Evolutionary conservation across 192 early-diverging fungal genomes (phyloP), one percentile per base, ranked within the genome.

Genomic region (Rhizoclosmatium sp.): DNA sequence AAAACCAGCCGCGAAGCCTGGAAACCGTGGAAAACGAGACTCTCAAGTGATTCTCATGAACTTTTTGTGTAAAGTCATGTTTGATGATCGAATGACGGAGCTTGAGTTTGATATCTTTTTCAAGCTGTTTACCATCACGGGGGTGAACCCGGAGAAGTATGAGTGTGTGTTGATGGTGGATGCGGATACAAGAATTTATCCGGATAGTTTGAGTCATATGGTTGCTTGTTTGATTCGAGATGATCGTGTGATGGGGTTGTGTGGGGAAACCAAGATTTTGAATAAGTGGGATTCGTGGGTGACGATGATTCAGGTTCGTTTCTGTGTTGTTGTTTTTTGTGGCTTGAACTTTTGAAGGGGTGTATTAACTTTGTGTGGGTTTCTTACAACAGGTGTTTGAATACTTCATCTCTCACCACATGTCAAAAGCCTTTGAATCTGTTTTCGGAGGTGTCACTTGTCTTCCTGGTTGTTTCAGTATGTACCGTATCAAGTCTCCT

Each of bases 361-460:
- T 16, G 9, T 12, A 54, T 12, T 7, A 12, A 16, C 51, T 54
- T 7, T 12, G 16, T 16, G 16, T 16, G 51, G 16, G 5, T 54
- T 54, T 54, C 7, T 23, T 19, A 62, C 4, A 9, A 7, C 51
- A 71, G 77, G 97, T 99, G 9, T 99, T 95, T 82, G 97, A 99
- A 85, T 99, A 99, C 84, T 99, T 96, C 83, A 94, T 99, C 65
- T 96, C 94, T 48, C 97, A 99, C 81, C 97, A 99, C 83, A 86
- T 99, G 78, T 91, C 91, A 48, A 99, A 99, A 82, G 95, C 95
- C 0, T 99, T 99, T 80, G 97, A 99, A 87, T 95, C 96, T 3
- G 90, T 97, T 31, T 99, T 97, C 88, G 97, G 97, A 84, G 95
- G 95, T 87, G 95, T 97, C 14, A 98, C 96, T 4, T 99, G 97